Conservation (phyloP, 352 stramenopile genomes). For the Phytophthora podocarpi region DNA sequence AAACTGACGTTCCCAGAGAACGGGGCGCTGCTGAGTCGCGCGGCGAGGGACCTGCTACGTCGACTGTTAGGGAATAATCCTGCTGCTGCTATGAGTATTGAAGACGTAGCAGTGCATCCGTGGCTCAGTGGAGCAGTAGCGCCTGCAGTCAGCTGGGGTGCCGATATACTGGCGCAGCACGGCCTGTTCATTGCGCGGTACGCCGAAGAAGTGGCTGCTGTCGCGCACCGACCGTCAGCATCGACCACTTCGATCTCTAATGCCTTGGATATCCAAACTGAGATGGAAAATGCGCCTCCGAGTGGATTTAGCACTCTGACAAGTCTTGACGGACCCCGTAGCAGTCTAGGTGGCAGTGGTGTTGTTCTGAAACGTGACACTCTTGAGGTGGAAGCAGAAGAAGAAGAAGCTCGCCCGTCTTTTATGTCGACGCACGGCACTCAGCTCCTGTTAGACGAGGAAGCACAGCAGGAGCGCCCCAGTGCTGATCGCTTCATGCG, state of each 20-base stretch:
- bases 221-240: constrained; percentile 22
- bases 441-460: constrained; percentile 37
- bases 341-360: constrained; percentile 8
- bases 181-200: constrained; percentile 53
- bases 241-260: constrained; percentile 21
- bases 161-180: constrained; percentile 45
- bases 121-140: constrained; percentile 69
- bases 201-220: constrained; percentile 44
- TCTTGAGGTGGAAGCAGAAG: constrained; percentile 29
- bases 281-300: constrained; percentile 1
- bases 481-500: constrained; percentile 84
- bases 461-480: constrained; percentile 42
- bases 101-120: constrained; percentile 67
- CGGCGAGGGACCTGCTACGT: constrained; percentile 62
- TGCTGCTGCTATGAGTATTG: constrained; percentile 49
- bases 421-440: constrained; percentile 79
- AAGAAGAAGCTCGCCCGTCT: constrained; percentile 58
- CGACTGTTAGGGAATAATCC: constrained; percentile 66
- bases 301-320: constrained; percentile 9
- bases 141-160: constrained; percentile 47
- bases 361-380: constrained; percentile 21
- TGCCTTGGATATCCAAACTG: constrained; percentile 13
- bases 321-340: constrained; percentile 4
- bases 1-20: constrained; percentile 40
- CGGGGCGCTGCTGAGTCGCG: constrained; percentile 53